Conservation (phyloP, 345 rosid species). For the Ailanthus altissimus region DNA sequence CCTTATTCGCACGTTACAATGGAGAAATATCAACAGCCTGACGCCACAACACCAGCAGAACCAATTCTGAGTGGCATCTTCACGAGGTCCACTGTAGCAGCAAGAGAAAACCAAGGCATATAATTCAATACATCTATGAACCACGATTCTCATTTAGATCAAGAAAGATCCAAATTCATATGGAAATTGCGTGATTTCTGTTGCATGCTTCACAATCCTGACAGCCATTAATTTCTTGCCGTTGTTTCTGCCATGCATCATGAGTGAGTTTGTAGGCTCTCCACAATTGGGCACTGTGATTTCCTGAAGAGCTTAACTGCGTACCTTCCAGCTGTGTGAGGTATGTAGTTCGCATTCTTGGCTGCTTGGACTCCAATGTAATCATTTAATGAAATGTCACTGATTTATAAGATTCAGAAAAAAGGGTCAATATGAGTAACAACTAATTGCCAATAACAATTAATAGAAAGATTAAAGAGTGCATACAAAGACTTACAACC, state of each 20-base stretch:
- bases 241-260: slow-evolving; percentile 89
- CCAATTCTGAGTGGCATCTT: slow-evolving; percentile 88
- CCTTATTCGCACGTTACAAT: slow-evolving; percentile 76
- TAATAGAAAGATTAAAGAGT: too few species aligned
- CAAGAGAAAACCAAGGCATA: not conserved
- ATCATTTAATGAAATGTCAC: not conserved
- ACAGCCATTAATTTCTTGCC: slow-evolving; percentile 85
- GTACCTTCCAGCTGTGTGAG: slow-evolving; percentile 87
- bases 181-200: slow-evolving; percentile 49
- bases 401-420: not conserved
- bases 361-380: not conserved
- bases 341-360: slow-evolving; percentile 72
- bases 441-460: too few species aligned
- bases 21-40: slow-evolving; percentile 93
- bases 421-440: not conserved
- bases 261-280: slow-evolving; percentile 84
- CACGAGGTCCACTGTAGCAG: slow-evolving; percentile 67
- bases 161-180: too few species aligned
- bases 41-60: slow-evolving; percentile 88
- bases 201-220: slow-evolving; percentile 67
- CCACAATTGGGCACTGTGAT: slow-evolving; percentile 84
- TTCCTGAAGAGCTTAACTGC: slow-evolving; percentile 84
- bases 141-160: too few species aligned
- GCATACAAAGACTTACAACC: not conserved
- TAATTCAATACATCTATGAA: too few species aligned